These are phyloP conservation scores for Mediolabrus comicus DNA, from an alignment of 108 stramenopile genomes.

Conservation along the genomic window DNA sequence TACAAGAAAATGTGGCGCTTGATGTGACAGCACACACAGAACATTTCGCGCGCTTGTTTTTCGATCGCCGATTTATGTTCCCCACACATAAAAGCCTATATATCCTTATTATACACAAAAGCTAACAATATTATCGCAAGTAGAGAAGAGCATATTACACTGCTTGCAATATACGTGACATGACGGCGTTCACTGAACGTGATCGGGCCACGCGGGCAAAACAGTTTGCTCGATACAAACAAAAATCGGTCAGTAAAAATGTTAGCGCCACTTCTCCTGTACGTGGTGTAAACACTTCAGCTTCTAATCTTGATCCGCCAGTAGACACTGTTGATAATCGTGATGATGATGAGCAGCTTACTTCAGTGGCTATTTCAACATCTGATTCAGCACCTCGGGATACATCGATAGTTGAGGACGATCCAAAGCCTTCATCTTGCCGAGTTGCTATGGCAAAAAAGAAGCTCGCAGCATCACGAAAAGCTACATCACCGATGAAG, in stretches of 20 bases:
- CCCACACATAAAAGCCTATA: too few species aligned
- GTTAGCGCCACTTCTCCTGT: neutral
- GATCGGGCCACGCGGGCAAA: slow-evolving; percentile 37
- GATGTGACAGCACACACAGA: too few species aligned
- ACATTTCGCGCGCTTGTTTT: too few species aligned
- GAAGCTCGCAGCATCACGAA: neutral
- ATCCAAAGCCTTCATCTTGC: too few species aligned
- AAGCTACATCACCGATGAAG: neutral
- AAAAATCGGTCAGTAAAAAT: neutral
- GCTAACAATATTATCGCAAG: too few species aligned
- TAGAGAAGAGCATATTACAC: neutral
- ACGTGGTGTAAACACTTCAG: too few species aligned
- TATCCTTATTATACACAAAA: too few species aligned
- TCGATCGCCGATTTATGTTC: neutral
- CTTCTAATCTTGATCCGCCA: neutral
- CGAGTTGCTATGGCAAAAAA: neutral
- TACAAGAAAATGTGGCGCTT: neutral
- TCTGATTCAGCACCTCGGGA: neutral
- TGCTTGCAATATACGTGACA: neutral
- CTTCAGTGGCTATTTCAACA: neutral
- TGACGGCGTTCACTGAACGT: slow-evolving; percentile 20
- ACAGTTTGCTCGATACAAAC: slow-evolving; percentile 37
- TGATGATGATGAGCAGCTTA: neutral
- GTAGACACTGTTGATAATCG: neutral
- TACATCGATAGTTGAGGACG: too few species aligned